Evolutionary conservation across 768 basidiomycete species (phyloP).

Genomic region (Mycena vulgaris): DNA sequence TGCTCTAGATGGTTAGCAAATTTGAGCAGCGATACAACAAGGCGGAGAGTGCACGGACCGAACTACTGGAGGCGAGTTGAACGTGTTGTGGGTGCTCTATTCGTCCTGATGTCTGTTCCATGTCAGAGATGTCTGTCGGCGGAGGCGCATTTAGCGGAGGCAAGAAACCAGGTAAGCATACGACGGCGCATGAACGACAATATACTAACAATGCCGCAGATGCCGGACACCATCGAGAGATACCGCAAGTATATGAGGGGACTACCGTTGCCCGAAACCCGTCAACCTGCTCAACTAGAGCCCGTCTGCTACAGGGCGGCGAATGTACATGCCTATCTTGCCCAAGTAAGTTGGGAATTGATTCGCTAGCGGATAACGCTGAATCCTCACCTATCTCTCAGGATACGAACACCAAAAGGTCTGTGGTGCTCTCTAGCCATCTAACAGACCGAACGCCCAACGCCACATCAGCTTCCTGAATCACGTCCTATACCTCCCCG

Average conservation of each 20-base stretch:
- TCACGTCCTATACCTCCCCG: conserved; percentile 21
- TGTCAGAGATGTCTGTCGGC: background rate
- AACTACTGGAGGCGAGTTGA: background rate
- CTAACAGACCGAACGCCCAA: background rate
- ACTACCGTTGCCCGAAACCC: background rate
- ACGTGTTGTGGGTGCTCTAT: background rate
- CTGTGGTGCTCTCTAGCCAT: too few relatives aligned
- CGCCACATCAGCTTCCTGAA: conserved; percentile 3
- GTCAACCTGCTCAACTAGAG: background rate
- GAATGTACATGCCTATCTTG: conserved; percentile 1
- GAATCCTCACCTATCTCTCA: background rate
- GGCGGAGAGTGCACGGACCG: background rate
- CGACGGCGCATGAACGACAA: too few relatives aligned
- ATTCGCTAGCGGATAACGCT: background rate
- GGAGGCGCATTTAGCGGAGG: background rate
- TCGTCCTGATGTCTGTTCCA: background rate
- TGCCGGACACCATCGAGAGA: background rate
- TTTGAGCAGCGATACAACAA: background rate
- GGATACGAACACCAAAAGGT: background rate
- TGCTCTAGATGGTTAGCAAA: background rate
- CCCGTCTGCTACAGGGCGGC: background rate
- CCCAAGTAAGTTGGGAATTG: background rate
- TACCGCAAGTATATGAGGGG: conserved; percentile 4
- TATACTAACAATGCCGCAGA: background rate
- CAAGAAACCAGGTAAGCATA: too few relatives aligned